Base-by-base conservation (phyloP, 768 basidiomycete genomes). In the Amanita fuliginea region DNA sequence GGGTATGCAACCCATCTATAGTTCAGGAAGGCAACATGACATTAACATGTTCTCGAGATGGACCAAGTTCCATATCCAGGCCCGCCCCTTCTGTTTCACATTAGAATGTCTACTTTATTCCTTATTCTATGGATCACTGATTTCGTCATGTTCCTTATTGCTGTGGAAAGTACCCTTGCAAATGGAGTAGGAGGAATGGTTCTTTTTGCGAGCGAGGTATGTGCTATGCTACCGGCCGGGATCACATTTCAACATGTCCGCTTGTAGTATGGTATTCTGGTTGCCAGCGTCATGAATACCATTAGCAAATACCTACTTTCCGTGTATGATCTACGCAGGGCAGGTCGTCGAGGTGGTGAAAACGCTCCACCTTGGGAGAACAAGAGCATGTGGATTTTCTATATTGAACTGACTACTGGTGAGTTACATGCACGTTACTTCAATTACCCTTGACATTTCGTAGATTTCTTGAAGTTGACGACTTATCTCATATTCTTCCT, bases 321-420 rank as follows among this genome's bases (percentile, higher is more conserved):
- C 37, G 64, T 84, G 13, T 75, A 87, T 53, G 96, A 99, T 62
- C 66, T 92, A 42, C 74, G 88, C 24, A 75, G 90, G 19, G 91
- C 93, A 2, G 77, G 80, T 42, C 70, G 72, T 46, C 67, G 84
- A 50, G 89, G 89, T 33, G 87, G 87, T 26, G 88, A 86, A 63
- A 86, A 85, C 63, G 81, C 87, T 1, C 83, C 92, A 54, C 79
- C 84, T 42, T 98, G 96, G 96, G 94, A 99, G 64, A 86, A 93
- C 60, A 98, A 97, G 73, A 92, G 89, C 70, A 94, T 97, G 83
- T 94, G 82, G 74, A 72, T 87, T 7, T 97, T 96, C 69, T 98
- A 97, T 61, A 81, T 97, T 51, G 96, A 98, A 60, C 68, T 98
- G 46, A 72, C 75, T 22, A 94, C 93, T 36, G 93, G 95, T 94